These are phyloP conservation scores for Lentithecium fluviatile DNA, from an alignment of 495 filamentous ascomycete species.

Conservation along the genomic window DNA sequence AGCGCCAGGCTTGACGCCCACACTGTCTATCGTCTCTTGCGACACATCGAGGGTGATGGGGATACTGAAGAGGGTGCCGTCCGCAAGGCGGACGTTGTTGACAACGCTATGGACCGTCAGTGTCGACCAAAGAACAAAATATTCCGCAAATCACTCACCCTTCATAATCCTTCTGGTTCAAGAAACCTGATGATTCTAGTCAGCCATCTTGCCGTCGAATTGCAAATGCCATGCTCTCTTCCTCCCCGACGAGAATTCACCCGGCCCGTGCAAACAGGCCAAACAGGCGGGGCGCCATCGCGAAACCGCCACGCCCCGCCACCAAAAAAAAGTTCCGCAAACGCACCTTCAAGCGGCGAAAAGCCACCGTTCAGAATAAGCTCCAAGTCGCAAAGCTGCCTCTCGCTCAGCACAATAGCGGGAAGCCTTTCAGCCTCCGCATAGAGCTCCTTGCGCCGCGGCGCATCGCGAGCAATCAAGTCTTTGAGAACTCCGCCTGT, in stretches of 20 bases:
- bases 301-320: constrained; percentile 12
- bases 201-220: constrained; percentile 27
- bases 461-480: constrained; percentile 84
- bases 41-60: constrained; percentile 90
- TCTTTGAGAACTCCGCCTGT: constrained; percentile 89
- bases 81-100: constrained; percentile 75
- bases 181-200: constrained; percentile 66
- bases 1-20: constrained; percentile 71
- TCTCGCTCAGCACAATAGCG: constrained; percentile 80
- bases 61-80: constrained; percentile 93
- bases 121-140: no score
- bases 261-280: constrained; percentile 9
- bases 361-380: constrained; percentile 95
- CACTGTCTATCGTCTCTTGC: constrained; percentile 66
- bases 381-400: constrained; percentile 96
- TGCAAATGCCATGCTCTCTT: background rate
- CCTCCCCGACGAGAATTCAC: background rate
- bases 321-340: constrained; percentile 52
- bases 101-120: constrained; percentile 66
- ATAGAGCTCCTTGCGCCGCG: constrained; percentile 69
- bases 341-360: constrained; percentile 89
- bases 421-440: constrained; percentile 84
- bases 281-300: constrained; percentile 14
- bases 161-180: constrained; percentile 95
- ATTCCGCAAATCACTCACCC: constrained; percentile 56